Base-by-base conservation (phyloP, 164 flowering plant species). In the Pachysandra terminalis region DNA sequence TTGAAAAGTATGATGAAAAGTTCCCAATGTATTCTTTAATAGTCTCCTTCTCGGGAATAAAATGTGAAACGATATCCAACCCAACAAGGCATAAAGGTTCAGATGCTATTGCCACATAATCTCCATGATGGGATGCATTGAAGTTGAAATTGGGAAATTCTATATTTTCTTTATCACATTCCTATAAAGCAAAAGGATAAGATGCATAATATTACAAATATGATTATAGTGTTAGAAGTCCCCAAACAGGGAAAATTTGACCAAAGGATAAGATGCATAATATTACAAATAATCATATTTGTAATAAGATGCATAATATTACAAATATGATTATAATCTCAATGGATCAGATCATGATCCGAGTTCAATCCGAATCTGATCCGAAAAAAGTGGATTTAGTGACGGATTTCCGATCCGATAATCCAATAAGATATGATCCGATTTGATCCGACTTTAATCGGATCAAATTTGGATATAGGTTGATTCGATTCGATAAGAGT, bases 71-170 rank as follows among this genome's bases (percentile, higher is more conserved):
- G 61, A 93, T 78, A 75, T 90, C 97, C 75, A 90, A 61, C 13
- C 98, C 98, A 64, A 90, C 90, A 61, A 90, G 79, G 76, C 88
- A 88, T 16, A 84, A 23, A 57, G 97, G 90, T 71, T 90, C 98
- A 51, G 97, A 90, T 63, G 96, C 92, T 77, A 93, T 86, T 12
- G 86, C 96, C 65, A 88, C 97, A 74, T 76, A 87, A 66, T 93
- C 94, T 68, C 97, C 96, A 70, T 93, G 91, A 78, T 93, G 98
- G 56, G 97, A 89, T 24, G 73, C 81, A 69, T 87, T 90, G 78
- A 86, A 93, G 73, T 90, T 90, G 70, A 90, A 93, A 78, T 90
- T 93, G 26, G 94, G 90, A 68, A 81, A 78, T 54, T 76, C 74
- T 35, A 26, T 28, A n/a, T 73, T 71, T 41, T 25, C 40, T 45